Percentiles rank a stretch among this genome's conserved stretches.
phyloP scores from a whole-genome alignment of 2,329 filamentous ascomycete species.

The Venturia aucupariae region DNA sequence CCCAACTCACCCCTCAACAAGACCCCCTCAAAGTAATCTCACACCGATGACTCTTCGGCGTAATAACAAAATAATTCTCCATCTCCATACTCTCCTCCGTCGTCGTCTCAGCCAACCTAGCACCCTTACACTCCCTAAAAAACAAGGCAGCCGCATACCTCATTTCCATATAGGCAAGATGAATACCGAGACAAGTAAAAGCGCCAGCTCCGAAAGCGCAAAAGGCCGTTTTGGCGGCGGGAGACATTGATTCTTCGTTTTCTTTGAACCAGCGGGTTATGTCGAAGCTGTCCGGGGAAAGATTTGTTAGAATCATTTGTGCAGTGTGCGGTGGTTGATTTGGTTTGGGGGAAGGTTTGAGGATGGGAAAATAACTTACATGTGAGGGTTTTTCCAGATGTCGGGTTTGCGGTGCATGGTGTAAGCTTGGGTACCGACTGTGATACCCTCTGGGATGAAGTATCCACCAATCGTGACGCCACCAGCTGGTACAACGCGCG shows the following conservation, averaged over 20 bases:
- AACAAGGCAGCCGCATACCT: constrained; percentile 43
- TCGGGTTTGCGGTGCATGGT: constrained; percentile 11
- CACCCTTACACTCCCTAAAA: constrained; percentile 34
- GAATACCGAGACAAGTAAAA: constrained; percentile 59
- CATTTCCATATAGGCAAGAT: constrained; percentile 54
- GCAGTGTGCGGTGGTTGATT: too few species aligned
- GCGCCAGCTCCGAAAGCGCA: constrained; percentile 63
- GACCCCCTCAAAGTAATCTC: constrained; percentile 6
- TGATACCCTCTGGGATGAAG: constrained; percentile 11
- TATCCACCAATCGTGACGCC: constrained; percentile 8
- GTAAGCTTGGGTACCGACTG: constrained; percentile 12
- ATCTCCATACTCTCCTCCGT: constrained; percentile 14
- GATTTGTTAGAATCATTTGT: too few species aligned
- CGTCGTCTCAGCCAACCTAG: constrained; percentile 5
- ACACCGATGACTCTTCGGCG: constrained; percentile 13
- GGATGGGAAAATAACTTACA: too few species aligned
- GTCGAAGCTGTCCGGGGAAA: constrained; percentile 24
- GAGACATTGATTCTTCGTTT: constrained; percentile 17
- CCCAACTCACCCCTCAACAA: too few species aligned
- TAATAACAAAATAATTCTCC: constrained; percentile 13
- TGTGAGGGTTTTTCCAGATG: constrained; percentile 2
- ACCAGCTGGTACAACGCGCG: constrained; percentile 39
- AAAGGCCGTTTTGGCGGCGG: constrained; percentile 44
- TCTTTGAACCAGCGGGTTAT: constrained; percentile 25
- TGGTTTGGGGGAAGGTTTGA: too few species aligned